Base-by-base conservation (phyloP, 2,329 filamentous ascomycete genomes). In the Fusarium camptoceras region DNA sequence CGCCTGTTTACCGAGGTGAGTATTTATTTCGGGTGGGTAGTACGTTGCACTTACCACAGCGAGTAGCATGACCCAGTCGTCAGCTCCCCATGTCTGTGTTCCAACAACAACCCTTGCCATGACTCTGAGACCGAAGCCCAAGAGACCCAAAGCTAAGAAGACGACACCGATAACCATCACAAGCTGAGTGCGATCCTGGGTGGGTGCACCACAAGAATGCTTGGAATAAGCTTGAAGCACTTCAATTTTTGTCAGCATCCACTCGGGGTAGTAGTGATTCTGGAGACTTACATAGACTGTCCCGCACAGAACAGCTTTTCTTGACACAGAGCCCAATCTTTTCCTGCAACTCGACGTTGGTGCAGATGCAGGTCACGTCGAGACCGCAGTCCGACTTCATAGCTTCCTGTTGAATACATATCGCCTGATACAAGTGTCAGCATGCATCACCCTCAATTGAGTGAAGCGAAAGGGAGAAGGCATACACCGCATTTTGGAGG, bases 401-500 rank as follows among this genome's bases (percentile, higher is more conserved):
- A 0, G 55, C 57, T 18, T 53, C 46, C 8, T 43, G 28, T 9
- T 66, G 44, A 8, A 66, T 66, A 10, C 64, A 66, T 4, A 25
- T 8, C 1, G 27, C 22, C 64, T 66, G 20, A 30, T 8, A 0
- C 9, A 27, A 7, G 12, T 24, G 24, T 66, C 16, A 66, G 61
- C 25, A 49, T 14, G 7, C 37, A 30, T 15, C 16, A n/a, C 30
- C 30, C 25, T 49, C 55, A 59, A 5, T 47, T 20, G 41, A 27
- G 8, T 18, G 39, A 30, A 27, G 11, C 10, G 39, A 30, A 31
- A 24, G 5, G 6, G 5, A 37, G 9, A 49, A 55, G 25, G 6
- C 64, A 24, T 28, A 66, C 64, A 47, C 60, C 67, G 59, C 70
- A 71, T 22, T 43, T 49, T 8, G 69, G 70, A 49, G 66, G 66